A percentile compares a stretch with the other conserved stretches of the same genome.
Conservation (phyloP, 2,329 filamentous ascomycete genomes). For the Exophiala spinifera region DNA sequence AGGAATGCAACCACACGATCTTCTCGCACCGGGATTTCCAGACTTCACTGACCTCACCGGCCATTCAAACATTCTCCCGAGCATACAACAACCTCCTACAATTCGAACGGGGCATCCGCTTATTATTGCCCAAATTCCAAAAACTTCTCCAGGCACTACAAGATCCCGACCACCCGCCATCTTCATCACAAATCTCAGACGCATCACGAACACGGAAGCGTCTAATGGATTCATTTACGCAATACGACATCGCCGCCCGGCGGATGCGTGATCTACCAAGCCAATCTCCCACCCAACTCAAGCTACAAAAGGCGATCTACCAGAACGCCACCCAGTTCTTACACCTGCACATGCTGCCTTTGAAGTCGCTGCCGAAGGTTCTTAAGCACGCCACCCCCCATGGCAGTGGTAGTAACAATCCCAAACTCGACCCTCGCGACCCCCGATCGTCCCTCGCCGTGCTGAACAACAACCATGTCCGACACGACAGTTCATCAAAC, state of each 20-base stretch:
- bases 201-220: constrained; percentile 86
- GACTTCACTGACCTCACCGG: constrained; percentile 63
- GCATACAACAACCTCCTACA: constrained; percentile 80
- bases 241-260: constrained; percentile 79
- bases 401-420: constrained; percentile 31
- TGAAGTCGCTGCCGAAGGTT: constrained; percentile 70
- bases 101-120: constrained; percentile 81
- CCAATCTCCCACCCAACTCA: constrained; percentile 66
- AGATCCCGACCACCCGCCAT: constrained; percentile 63
- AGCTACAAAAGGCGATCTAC: constrained; percentile 78
- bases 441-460: constrained; percentile 51
- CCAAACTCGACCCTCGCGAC: constrained; percentile 13
- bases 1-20: constrained; percentile 72
- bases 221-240: constrained; percentile 81
- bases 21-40: constrained; percentile 76
- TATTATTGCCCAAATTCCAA: constrained; percentile 81
- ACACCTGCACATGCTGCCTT: constrained; percentile 84
- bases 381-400: constrained; percentile 60
- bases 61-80: constrained; percentile 54
- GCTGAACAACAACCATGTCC: constrained; percentile 57
- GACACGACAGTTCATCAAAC: constrained; percentile 50
- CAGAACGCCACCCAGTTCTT: constrained; percentile 78
- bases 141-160: constrained; percentile 71
- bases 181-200: constrained; percentile 71
- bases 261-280: constrained; percentile 77